These are phyloP conservation scores for Xerophyta viscosa DNA, from an alignment of 106 monocot genomes.

Conservation along the genomic window DNA sequence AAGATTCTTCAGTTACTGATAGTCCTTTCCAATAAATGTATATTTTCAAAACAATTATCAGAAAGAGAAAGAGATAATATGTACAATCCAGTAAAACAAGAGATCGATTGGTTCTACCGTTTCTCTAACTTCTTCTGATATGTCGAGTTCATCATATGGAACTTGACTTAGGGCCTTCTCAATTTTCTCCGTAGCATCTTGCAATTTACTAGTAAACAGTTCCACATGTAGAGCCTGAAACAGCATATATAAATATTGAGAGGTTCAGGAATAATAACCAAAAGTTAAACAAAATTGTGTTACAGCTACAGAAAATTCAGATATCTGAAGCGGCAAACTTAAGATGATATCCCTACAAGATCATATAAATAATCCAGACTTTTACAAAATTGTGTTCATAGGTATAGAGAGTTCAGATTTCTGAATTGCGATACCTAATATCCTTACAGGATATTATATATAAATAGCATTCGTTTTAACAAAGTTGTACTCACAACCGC, in stretches of 20 bases:
- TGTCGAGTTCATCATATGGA: conserved; percentile 47
- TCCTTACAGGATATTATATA: no score
- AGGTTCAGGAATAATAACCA: neutral
- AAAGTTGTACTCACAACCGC: neutral
- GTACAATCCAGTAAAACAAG: neutral
- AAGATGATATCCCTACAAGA: no score
- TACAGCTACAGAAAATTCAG: no score
- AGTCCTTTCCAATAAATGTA: no score
- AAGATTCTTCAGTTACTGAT: no score
- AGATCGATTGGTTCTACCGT: conserved; percentile 33
- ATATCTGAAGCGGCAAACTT: no score
- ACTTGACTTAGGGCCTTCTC: conserved; percentile 51
- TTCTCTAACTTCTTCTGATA: conserved; percentile 79
- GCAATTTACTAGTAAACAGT: conserved; percentile 25
- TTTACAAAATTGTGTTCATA: no score
- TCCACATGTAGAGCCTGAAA: conserved; percentile 48
- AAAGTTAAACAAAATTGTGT: neutral
- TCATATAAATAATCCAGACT: no score
- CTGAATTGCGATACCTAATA: no score
- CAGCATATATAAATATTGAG: neutral
- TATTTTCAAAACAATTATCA: no score
- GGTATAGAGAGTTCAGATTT: no score
- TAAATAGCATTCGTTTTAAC: neutral
- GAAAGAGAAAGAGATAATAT: no score
- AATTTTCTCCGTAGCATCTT: conserved; percentile 42